phyloP scores from a whole-genome alignment of 2,329 filamentous ascomycete genomes.

The Penicillium concentricum region DNA sequence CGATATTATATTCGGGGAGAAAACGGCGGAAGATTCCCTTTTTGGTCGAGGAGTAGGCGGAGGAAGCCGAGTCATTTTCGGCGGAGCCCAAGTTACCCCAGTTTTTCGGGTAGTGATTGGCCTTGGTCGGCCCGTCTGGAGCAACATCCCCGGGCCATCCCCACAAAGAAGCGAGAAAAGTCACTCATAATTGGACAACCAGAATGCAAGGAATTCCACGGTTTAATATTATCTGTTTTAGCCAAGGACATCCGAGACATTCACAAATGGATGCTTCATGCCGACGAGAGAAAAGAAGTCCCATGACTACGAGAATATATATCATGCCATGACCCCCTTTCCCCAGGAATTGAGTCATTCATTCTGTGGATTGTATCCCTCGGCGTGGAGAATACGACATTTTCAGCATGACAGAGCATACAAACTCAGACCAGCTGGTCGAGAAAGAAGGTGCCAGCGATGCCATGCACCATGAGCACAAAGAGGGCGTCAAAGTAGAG shows the following conservation, averaged over 20 bases:
- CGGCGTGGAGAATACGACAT: not conserved
- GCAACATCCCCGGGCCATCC: too few species aligned
- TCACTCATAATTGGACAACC: not conserved
- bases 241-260: not conserved
- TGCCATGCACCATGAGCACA: constrained; percentile 1
- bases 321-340: not conserved
- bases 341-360: not conserved
- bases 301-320: not conserved
- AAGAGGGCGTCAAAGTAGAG: constrained; percentile 10
- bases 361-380: not conserved
- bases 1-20: not conserved
- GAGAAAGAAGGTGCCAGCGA: not conserved
- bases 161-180: not conserved
- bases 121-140: not conserved
- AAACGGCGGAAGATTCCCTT: not conserved
- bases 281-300: not conserved
- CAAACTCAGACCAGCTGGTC: not conserved
- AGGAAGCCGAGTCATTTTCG: not conserved
- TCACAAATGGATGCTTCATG: not conserved
- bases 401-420: not conserved
- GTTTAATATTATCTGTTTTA: not conserved
- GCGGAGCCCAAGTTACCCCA: not conserved
- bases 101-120: not conserved
- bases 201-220: too few species aligned
- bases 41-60: not conserved